Base-by-base conservation (phyloP, 768 basidiomycete species). In the Boletus bicolor region DNA sequence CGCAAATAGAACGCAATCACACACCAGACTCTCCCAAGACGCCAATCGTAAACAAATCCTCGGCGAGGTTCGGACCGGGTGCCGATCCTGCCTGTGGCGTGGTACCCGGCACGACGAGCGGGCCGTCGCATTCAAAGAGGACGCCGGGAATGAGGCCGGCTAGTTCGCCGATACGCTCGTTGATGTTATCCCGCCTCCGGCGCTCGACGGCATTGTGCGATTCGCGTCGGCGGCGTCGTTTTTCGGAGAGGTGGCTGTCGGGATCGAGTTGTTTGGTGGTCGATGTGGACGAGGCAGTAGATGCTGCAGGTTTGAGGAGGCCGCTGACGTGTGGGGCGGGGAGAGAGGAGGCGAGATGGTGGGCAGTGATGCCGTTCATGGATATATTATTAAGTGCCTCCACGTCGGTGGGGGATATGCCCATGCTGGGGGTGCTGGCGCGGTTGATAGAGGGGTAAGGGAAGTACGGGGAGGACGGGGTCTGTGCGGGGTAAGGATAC, bases 131-230 rank as follows among this genome's bases (percentile, higher is more conserved):
- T 44, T 92, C 91, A 39, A 93, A 76, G 73, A 94, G 79, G 64
- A 86, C 86, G 69, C 93, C 93, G 1, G 93, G 93, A 57, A 97
- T 88, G 44, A 97, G 77, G 21, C 87, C 87, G 19, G 93, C 89
- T 1, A 97, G 81, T 69, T 97, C 93, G 38, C 82, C 82, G 62
- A 97, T 97, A 72, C 93, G 91, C 74, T 97, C 93, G 72, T 97
- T 97, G 70, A 97, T 97, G 69, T 94, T 95, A 67, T 97, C 93
- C 46, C 93, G 71, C 56, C 93, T 66, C 28, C 93, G 73, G 17
- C 93, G 77, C 75, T 97, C 93, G 60, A 97, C 93, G 2, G 92
- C 92, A 63, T 97, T 97, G 68, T 97, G 93, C 8, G 84, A 87
- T 72, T 95, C 93, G 56, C 93, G 73, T 47, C 93, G 74, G 36